These are phyloP conservation scores for Hanseniaspora jakobsenii DNA, from an alignment of 805 yeast genomes.

Conservation along the genomic window DNA sequence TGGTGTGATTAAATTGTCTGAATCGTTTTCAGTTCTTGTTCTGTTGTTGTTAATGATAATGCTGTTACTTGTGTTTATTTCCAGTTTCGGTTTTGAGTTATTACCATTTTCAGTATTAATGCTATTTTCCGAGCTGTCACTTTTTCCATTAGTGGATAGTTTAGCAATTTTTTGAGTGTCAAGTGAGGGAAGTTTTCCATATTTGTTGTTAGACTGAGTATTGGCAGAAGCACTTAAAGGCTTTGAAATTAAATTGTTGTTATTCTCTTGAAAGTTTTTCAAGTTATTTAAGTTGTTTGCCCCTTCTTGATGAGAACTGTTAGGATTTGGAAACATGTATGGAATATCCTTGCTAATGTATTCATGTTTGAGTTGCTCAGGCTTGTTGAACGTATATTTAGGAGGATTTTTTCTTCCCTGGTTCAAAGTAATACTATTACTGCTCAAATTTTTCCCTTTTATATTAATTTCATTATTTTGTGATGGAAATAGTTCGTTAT, in stretches of 20 bases:
- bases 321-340: slow-evolving; percentile 8
- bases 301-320: neutral
- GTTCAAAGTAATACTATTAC: too few species aligned
- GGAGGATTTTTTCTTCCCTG: too few species aligned
- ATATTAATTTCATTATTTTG: too few species aligned
- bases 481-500: too few species aligned
- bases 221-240: too few species aligned
- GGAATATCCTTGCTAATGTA: slow-evolving; percentile 1
- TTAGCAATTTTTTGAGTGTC: slow-evolving; percentile 2
- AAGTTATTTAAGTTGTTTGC: neutral
- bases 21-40: slow-evolving; percentile 12
- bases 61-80: slow-evolving; percentile 9
- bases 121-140: too few species aligned
- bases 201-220: neutral
- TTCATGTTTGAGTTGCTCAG: neutral
- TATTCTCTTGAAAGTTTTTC: neutral
- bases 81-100: neutral
- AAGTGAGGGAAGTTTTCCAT: slow-evolving; percentile 1
- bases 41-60: too few species aligned
- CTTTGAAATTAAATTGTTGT: slow-evolving; percentile 2
- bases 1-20: slow-evolving; percentile 21
- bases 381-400: too few species aligned
- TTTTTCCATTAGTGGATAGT: too few species aligned
- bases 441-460: too few species aligned
- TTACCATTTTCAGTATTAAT: neutral